Evolutionary conservation across 2,329 filamentous ascomycete genomes (phyloP).

Genomic region (Clarireedia monteithiana): DNA sequence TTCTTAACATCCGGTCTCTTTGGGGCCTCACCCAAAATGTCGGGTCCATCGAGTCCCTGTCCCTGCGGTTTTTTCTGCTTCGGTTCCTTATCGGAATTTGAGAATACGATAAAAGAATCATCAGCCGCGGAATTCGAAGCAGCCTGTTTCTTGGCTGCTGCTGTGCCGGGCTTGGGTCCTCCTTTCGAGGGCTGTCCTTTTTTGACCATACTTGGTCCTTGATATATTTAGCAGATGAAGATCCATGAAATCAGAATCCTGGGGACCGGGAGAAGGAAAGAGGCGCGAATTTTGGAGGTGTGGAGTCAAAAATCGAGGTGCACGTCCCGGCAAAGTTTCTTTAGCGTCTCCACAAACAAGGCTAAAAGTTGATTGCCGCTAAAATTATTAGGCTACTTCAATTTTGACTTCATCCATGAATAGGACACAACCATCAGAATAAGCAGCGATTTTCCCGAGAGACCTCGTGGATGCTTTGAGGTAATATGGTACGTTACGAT

Average conservation of each 20-base stretch:
- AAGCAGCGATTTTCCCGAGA: not conserved
- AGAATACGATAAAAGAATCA: slow-evolving; percentile 48
- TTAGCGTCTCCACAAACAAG: slow-evolving; percentile 1
- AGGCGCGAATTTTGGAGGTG: not conserved
- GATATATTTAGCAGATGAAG: not conserved
- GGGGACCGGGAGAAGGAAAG: not conserved
- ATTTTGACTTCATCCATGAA: not conserved
- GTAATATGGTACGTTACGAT: not conserved
- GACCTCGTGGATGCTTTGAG: not conserved
- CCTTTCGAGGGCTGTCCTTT: slow-evolving; percentile 28
- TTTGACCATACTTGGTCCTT: slow-evolving; percentile 28
- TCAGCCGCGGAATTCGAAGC: slow-evolving; percentile 30
- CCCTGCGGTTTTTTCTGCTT: slow-evolving; percentile 25
- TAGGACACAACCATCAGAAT: not conserved
- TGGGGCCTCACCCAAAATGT: slow-evolving; percentile 25
- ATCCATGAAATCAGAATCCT: slow-evolving; percentile 7
- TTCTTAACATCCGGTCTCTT: slow-evolving; percentile 59
- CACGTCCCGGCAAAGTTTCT: no score
- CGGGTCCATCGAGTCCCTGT: slow-evolving; percentile 21
- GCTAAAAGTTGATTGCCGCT: not conserved
- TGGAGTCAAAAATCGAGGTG: not conserved
- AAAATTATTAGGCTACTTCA: slow-evolving; percentile 2
- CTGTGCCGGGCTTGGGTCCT: slow-evolving; percentile 26
- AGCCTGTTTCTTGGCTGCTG: slow-evolving; percentile 22
- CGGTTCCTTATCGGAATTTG: slow-evolving; percentile 48